Conservation (phyloP, 176 grass and related monocot genomes). For the Carex myosuroides region DNA sequence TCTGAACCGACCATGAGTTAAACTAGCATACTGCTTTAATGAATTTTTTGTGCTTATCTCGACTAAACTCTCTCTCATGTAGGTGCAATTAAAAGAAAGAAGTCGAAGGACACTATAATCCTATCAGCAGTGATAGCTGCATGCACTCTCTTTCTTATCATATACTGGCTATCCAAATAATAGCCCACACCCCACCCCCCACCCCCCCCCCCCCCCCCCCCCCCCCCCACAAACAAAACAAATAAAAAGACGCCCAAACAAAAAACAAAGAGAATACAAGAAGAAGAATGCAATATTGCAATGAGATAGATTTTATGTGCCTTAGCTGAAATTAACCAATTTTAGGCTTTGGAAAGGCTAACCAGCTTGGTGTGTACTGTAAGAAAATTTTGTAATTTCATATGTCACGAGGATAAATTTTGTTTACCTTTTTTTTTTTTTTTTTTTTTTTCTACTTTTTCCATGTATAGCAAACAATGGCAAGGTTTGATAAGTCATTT, state of each 20-base stretch:
- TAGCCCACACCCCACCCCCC: background rate
- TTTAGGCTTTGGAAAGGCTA: background rate
- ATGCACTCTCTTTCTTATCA: slow-evolving; percentile 79
- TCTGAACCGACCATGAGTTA: background rate
- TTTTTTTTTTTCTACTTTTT: background rate
- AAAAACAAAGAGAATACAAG: background rate
- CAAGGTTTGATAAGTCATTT: background rate
- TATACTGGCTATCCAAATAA: slow-evolving; percentile 98
- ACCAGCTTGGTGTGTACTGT: background rate
- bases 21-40: background rate
- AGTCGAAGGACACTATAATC: slow-evolving; percentile 87
- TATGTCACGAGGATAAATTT: background rate
- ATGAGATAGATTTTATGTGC: background rate
- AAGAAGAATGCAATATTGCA: background rate
- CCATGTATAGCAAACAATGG: background rate
- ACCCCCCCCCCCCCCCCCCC: background rate
- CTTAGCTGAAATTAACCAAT: background rate
- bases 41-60: background rate
- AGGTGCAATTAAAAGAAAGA: slow-evolving; percentile 96
- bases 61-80: background rate
- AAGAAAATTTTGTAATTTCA: slow-evolving; percentile 14
- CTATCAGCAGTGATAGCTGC: slow-evolving; percentile 89
- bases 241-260: background rate
- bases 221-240: background rate
- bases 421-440: background rate